Evolutionary conservation across 208 protist genomes (phyloP), one percentile per base, ranked within the genome.

Genomic region (Wallacemonas collosoma): DNA sequence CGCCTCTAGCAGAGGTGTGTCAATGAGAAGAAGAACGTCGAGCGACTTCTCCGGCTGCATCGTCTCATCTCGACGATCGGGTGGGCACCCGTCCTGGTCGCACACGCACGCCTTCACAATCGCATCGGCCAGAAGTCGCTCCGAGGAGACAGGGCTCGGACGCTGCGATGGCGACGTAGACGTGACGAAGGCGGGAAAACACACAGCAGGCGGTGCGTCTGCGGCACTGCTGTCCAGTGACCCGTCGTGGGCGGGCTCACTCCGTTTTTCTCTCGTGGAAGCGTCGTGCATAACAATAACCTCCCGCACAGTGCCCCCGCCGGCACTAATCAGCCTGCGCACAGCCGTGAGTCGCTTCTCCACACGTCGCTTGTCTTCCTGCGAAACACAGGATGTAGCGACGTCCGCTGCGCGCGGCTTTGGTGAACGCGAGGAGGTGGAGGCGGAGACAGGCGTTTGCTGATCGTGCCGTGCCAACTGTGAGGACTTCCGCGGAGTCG

Each of bases 271-370:
- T 26, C 26, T 26, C 26, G 26, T 26, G 26, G 26, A 26, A 26
- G 26, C 26, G 26, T 48, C 12, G 15, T 41, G 41, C 5, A 74
- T 6, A 14, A 48, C 11, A 14, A 76, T 63, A 3, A 76, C 71
- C 6, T 61, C 57, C 15, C 57, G 39, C 38, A 76, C 63, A 11
- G 14, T 12, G 3, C 71, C 71, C 26, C 71, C 71, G 15, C 71
- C 71, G 36, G 60, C 62, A 3, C 26, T 3, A 39, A 76, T 76
- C 3, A 76, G 50, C 43, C 44, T 60, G 9, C 15, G 50, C 4
- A 76, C 71, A 4, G 60, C 71, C 14, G 12, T 53, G n/a, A 69
- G 39, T 2, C 65, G 47, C 58, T 67, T 51, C 8, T 76, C 71
- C 55, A 54, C 38, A 40, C 55, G 43, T 15, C 50, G 68, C 48